Percentiles rank a stretch among this genome's conserved stretches.
Conservation (phyloP, 2,329 filamentous ascomycete genomes). For the Metarhizium humberi region DNA sequence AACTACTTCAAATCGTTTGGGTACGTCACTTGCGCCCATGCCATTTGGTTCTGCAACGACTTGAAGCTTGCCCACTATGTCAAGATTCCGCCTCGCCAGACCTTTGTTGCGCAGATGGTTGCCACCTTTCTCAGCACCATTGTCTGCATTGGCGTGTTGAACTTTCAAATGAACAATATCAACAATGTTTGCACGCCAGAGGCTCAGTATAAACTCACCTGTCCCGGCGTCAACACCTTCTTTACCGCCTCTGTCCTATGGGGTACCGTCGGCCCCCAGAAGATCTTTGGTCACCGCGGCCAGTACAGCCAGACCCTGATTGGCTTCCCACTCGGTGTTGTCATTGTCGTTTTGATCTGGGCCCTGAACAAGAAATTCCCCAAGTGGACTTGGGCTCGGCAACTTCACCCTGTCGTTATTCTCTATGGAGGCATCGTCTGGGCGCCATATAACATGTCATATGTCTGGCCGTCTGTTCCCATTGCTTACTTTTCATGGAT, state of each 20-base stretch:
- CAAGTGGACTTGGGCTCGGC: conserved; percentile 28
- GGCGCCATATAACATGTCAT: conserved; percentile 42
- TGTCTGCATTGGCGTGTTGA: conserved; percentile 38
- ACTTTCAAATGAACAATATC: conserved; percentile 41
- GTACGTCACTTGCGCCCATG: conserved; percentile 39
- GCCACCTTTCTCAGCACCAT: conserved; percentile 46
- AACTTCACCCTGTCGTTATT: conserved; percentile 39
- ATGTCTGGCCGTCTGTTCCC: conserved; percentile 41
- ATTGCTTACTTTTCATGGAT: conserved; percentile 44
- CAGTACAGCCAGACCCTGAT: conserved; percentile 38
- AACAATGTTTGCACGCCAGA: conserved; percentile 36
- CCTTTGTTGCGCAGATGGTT: conserved; percentile 49
- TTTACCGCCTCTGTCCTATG: conserved; percentile 47
- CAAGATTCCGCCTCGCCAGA: conserved; percentile 51
- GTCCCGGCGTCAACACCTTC: conserved; percentile 44
- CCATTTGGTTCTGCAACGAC: conserved; percentile 40
- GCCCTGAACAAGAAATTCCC: conserved; percentile 29
- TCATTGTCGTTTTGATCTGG: conserved; percentile 34
- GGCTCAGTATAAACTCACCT: conserved; percentile 39
- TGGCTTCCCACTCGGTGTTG: conserved; percentile 40
- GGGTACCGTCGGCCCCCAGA: conserved; percentile 42
- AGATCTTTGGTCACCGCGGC: conserved; percentile 38
- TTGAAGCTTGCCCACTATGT: conserved; percentile 44
- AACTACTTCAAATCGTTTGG: conserved; percentile 47
- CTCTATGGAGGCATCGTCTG: conserved; percentile 36